Percentiles rank a stretch among this genome's conserved stretches.
Conservation (phyloP, 1,284 basidiomycete species). For the Marasmius fiardii region DNA sequence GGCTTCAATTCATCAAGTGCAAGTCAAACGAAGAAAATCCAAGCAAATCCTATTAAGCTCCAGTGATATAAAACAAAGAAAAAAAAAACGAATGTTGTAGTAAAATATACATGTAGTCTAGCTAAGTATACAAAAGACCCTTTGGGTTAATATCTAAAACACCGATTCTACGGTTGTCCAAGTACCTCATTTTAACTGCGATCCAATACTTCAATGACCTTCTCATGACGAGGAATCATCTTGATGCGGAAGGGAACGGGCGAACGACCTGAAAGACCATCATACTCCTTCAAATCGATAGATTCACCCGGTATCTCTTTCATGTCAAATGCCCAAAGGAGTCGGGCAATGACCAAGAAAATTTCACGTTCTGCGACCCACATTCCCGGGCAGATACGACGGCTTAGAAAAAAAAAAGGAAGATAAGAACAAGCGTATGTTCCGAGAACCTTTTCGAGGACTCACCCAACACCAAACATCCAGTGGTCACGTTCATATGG, state of each 20-base stretch:
- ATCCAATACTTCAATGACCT: neutral
- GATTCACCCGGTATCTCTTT: constrained; percentile 29
- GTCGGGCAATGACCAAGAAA: constrained; percentile 28
- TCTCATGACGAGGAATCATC: constrained; percentile 20
- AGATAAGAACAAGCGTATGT: no score
- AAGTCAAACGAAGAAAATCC: no score
- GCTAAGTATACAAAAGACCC: no score
- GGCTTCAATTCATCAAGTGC: no score
- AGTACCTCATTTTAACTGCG: no score
- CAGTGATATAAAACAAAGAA: no score
- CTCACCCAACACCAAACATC: constrained; percentile 34
- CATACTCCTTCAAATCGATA: constrained; percentile 31
- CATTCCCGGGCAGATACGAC: constrained; percentile 30
- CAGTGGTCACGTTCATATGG: constrained; percentile 40
- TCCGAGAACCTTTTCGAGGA: no score
- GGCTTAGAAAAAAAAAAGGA: constrained; percentile 13
- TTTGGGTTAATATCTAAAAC: no score
- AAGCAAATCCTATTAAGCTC: no score
- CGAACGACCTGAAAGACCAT: constrained; percentile 30
- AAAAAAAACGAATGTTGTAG: no score
- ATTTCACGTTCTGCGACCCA: constrained; percentile 28
- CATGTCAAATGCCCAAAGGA: constrained; percentile 30
- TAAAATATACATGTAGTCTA: no score
- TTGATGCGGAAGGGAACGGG: constrained; percentile 28
- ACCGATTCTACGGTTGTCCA: no score